Evolutionary conservation across 768 basidiomycete species (phyloP).

Genomic region (Ephemerocybe angulata): DNA sequence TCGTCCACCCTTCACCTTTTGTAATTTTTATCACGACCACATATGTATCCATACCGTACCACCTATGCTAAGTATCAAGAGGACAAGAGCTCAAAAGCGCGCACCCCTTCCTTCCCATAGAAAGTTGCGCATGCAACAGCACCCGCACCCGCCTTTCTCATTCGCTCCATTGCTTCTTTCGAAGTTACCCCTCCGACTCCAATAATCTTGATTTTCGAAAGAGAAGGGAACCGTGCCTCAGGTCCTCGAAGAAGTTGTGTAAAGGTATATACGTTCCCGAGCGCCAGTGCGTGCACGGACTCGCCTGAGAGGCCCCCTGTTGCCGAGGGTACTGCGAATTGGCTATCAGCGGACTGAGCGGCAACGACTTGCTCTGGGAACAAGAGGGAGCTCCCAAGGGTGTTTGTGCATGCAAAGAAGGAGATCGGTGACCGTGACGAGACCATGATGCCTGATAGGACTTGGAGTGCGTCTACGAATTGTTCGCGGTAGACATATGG

Average conservation of each 20-base stretch:
- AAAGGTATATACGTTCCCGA: constrained; percentile 76
- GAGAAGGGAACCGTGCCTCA: constrained; percentile 17
- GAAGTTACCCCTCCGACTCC: constrained; percentile 82
- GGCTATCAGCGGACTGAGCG: not conserved
- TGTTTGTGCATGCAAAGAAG: constrained; percentile 80
- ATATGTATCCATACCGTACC: not conserved
- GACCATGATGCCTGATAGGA: constrained; percentile 48
- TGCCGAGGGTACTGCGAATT: constrained; percentile 60
- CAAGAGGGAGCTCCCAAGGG: constrained; percentile 65
- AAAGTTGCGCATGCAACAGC: constrained; percentile 61
- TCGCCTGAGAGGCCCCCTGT: constrained; percentile 79
- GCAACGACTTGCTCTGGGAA: constrained; percentile 50
- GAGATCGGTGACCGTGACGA: constrained; percentile 44
- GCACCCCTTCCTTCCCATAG: constrained; percentile 51
- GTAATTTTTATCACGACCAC: too few species aligned
- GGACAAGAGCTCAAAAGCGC: constrained; percentile 44
- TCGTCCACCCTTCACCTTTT: too few species aligned
- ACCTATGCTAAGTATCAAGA: not conserved
- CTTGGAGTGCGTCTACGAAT: constrained; percentile 50
- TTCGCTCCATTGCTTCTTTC: constrained; percentile 55
- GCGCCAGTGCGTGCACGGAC: constrained; percentile 65
- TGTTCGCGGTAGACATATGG: constrained; percentile 66
- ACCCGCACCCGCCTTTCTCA: constrained; percentile 71
- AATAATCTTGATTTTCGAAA: constrained; percentile 50
- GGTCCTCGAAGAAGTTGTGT: constrained; percentile 40